These are phyloP conservation scores for Pichia membranifaciens DNA, from an alignment of 805 yeast species.

Conservation along the genomic window DNA sequence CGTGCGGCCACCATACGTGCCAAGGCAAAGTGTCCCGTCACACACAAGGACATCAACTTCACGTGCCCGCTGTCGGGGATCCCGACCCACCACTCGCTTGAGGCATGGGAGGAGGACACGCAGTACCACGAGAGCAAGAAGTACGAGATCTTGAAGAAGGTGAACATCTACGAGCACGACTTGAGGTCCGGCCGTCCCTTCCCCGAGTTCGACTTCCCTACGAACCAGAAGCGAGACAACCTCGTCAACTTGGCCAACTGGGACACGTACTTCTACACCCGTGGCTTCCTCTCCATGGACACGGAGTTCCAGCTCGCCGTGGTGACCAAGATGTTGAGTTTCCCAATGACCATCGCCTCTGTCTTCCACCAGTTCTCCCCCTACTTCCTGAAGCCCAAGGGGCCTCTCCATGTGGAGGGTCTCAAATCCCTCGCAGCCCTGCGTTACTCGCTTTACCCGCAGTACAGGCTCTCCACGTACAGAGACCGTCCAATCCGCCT, in stretches of 20 bases:
- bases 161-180: constrained; percentile 91
- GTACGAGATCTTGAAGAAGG: constrained; percentile 75
- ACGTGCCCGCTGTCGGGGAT: constrained; percentile 94
- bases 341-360: constrained; percentile 86
- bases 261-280: constrained; percentile 90
- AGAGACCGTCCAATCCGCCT: constrained; percentile 86
- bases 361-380: constrained; percentile 82
- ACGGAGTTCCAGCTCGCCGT: constrained; percentile 94
- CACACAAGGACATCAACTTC: constrained; percentile 68
- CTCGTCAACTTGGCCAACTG: constrained; percentile 73
- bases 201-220: constrained; percentile 94
- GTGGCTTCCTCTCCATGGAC: constrained; percentile 93
- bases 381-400: constrained; percentile 71
- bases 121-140: constrained; percentile 62
- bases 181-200: constrained; percentile 88
- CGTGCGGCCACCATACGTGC: constrained; percentile 89
- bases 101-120: constrained; percentile 81
- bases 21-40: constrained; percentile 86
- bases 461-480: constrained; percentile 49
- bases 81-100: constrained; percentile 88
- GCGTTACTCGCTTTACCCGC: constrained; percentile 82
- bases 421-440: constrained; percentile 89
- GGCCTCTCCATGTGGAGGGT: constrained; percentile 88
- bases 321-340: constrained; percentile 87
- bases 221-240: constrained; percentile 67